These are phyloP conservation scores for Coemansia sp. DNA, from an alignment of 192 early-diverging fungal species.

Conservation along the genomic window DNA sequence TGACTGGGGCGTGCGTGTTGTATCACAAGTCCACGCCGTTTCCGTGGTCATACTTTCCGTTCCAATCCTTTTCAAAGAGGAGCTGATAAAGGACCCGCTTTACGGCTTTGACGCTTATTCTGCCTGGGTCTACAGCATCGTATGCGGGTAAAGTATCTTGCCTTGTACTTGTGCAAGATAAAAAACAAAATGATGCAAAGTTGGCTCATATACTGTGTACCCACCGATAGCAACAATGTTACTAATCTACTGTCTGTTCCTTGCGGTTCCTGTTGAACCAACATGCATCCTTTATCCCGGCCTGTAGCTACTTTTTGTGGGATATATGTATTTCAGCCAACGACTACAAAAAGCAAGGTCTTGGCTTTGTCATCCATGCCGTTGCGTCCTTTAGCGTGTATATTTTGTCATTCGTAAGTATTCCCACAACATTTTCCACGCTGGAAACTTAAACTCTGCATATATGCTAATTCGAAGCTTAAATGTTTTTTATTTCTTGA, in stretches of 20 bases:
- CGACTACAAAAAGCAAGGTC: conserved; percentile 66
- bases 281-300: not conserved
- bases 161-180: not conserved
- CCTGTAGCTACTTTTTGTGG: conserved; percentile 87
- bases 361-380: conserved; percentile 83
- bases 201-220: not conserved
- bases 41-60: conserved; percentile 62
- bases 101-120: conserved; percentile 71
- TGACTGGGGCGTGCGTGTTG: conserved; percentile 77
- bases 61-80: conserved; percentile 67
- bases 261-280: not conserved
- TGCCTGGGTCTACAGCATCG: conserved; percentile 76
- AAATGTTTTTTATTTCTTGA: not conserved
- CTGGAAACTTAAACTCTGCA: not conserved
- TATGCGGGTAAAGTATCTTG: conserved; percentile 67
- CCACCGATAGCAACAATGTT: not conserved
- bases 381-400: conserved; percentile 73
- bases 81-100: conserved; percentile 61
- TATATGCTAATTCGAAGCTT: not conserved
- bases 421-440: conserved; percentile 16
- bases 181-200: too few species aligned
- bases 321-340: conserved; percentile 69
- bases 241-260: not conserved
- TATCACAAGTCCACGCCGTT: conserved; percentile 75
- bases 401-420: conserved; percentile 59